These are phyloP conservation scores for Boletus barrowsii DNA, from an alignment of 768 basidiomycete species.

Conservation along the genomic window DNA sequence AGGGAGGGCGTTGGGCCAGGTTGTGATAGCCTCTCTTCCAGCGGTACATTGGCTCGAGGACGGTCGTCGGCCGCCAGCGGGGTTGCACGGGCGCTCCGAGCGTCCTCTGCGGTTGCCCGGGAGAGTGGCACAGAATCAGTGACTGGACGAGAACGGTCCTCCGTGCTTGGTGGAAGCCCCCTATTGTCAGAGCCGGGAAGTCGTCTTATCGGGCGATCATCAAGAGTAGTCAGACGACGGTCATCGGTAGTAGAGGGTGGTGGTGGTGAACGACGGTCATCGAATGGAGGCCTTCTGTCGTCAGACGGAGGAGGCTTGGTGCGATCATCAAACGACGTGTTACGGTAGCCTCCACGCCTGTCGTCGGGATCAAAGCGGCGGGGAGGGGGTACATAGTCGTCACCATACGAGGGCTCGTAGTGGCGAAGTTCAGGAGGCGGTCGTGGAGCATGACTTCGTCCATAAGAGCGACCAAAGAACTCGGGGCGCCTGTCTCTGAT, in stretches of 20 bases:
- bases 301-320: conserved; percentile 28
- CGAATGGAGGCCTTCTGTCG: conserved; percentile 29
- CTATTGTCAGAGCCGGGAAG: conserved; percentile 21
- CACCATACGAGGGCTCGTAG: conserved; percentile 43
- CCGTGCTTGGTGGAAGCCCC: conserved; percentile 9
- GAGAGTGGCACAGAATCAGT: conserved; percentile 16
- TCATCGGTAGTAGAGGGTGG: conserved; percentile 16
- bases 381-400: conserved; percentile 31
- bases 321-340: conserved; percentile 19
- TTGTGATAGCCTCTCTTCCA: conserved; percentile 42
- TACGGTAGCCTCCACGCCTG: conserved; percentile 23
- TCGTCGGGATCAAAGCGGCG: conserved; percentile 35
- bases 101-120: conserved; percentile 24
- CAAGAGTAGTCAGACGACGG: conserved; percentile 21
- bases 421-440: conserved; percentile 48
- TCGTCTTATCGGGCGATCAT: conserved; percentile 34
- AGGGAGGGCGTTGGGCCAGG: conserved; percentile 31
- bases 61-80: conserved; percentile 25
- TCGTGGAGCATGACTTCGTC: conserved; percentile 38
- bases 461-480: conserved; percentile 38
- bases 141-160: conserved; percentile 21
- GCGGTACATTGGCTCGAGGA: conserved; percentile 24
- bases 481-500: conserved; percentile 37
- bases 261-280: conserved; percentile 26
- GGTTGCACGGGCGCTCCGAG: conserved; percentile 22